Percentiles rank a stretch among this genome's conserved stretches.
Evolutionary conservation across 371 early-diverging fungal genomes (phyloP).

Genomic region (Rhizopus delemar): DNA sequence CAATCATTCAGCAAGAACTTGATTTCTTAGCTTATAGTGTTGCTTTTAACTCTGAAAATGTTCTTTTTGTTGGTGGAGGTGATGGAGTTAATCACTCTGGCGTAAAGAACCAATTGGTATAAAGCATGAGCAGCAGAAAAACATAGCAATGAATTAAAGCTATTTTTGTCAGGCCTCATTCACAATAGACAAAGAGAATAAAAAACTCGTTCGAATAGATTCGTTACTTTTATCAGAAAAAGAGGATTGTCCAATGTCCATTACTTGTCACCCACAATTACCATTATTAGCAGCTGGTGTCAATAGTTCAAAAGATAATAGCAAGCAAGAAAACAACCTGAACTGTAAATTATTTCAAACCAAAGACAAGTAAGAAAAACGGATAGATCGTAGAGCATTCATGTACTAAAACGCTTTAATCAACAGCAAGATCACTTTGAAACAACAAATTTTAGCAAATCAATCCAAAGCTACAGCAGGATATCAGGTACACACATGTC

Average conservation of each 20-base stretch:
- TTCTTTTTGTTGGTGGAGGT: slow-evolving; percentile 63
- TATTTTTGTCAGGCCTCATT: slow-evolving; percentile 22
- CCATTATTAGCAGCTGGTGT: slow-evolving; percentile 52
- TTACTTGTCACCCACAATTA: slow-evolving; percentile 59
- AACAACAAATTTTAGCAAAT: slow-evolving; percentile 20
- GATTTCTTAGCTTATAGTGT: slow-evolving; percentile 59
- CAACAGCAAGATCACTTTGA: not conserved
- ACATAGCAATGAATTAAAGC: not conserved
- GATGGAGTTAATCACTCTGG: slow-evolving; percentile 63
- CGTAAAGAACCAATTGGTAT: slow-evolving; percentile 67
- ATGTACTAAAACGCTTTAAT: not conserved
- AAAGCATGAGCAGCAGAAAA: not conserved
- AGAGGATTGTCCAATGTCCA: slow-evolving; percentile 69
- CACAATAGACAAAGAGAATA: slow-evolving; percentile 10
- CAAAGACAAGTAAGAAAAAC: slow-evolving; percentile 29
- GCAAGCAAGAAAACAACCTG: slow-evolving; percentile 54
- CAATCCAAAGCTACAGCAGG: slow-evolving; percentile 23
- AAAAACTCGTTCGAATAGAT: slow-evolving; percentile 1
- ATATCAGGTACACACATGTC: slow-evolving; percentile 27
- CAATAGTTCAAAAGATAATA: slow-evolving; percentile 50
- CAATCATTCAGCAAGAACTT: slow-evolving; percentile 19
- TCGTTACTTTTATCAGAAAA: slow-evolving; percentile 33
- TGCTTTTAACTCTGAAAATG: slow-evolving; percentile 52
- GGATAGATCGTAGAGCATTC: not conserved
- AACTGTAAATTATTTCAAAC: slow-evolving; percentile 57